Evolutionary conservation across 2,329 filamentous ascomycete species (phyloP), one percentile per base, ranked within the genome.

Genomic region (Penicillium palitans): DNA sequence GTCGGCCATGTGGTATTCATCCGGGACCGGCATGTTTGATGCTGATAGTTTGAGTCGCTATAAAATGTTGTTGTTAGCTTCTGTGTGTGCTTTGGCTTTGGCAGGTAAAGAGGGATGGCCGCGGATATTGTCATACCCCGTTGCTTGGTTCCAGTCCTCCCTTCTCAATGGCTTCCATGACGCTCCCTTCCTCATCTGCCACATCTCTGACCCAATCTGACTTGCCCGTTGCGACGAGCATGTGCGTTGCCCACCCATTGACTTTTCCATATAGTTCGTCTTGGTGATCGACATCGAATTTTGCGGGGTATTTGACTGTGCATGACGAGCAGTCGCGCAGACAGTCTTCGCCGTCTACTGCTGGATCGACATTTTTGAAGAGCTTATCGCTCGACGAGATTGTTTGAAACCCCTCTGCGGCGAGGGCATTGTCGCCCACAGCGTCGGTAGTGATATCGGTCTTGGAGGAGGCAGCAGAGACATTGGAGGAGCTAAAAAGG

Each of bases 181-280:
- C 83, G 71, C 88, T 91, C 6, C 89, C 90, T 75, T 90, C 88
- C 80, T 98, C 95, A 71, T 98, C 90, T 57, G 85, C 86, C 46
- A 96, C 90, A 78, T 96, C 89, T 60, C 90, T 80, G 70, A 93
- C 89, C 95, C 95, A 99, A 76, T 99, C 95, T 27, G 88, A 84
- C 84, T 97, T 96, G 61, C 92, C 91, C n/a, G 95, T 99, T 25
- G 91, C 95, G 17, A 98, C 91, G 33, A 99, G 80, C 61, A 96
- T 73, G 76, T 99, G 95, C 21, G 92, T 95, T 69, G 86, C 88
- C 90, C 91, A 98, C 37, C 87, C 91, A 70, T 91, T 90, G 62
- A 97, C 84, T 59, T 90, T 82, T 0, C 93, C 95, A 72, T 96
- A 98, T 49, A 99, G 78, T 67, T 87, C 80, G 71, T 96, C 91